Percentiles rank a stretch among this genome's conserved stretches.
phyloP scores from a whole-genome alignment of 1,139 yeast genomes.

The Suhomyces yuchorum region DNA sequence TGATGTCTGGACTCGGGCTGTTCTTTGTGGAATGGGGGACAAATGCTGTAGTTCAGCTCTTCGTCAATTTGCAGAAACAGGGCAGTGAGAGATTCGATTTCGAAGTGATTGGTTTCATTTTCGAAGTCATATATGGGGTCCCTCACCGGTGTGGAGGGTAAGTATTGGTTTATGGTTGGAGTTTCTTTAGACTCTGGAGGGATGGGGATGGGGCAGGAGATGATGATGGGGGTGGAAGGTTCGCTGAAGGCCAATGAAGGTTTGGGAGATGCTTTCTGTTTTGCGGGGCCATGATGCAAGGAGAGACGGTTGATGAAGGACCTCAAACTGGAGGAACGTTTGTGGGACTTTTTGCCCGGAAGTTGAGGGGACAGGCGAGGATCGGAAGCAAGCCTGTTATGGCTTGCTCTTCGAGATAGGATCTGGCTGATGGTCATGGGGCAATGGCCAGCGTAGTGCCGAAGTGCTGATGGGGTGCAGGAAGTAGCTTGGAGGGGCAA shows the following conservation, averaged over 20 bases:
- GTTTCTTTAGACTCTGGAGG: not conserved
- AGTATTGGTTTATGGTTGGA: not conserved
- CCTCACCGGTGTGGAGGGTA: not conserved
- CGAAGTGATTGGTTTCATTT: not conserved
- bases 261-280: constrained; percentile 1
- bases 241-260: not conserved
- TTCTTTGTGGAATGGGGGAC: not conserved
- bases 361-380: not conserved
- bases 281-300: not conserved
- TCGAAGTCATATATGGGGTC: not conserved
- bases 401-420: constrained; percentile 8
- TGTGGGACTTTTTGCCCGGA: not conserved
- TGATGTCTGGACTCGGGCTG: not conserved
- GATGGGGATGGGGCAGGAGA: constrained; percentile 5
- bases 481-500: not conserved
- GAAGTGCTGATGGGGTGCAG: not conserved
- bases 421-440: constrained; percentile 10
- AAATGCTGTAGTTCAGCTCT: not conserved
- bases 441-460: not conserved
- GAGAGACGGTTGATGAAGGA: constrained; percentile 6
- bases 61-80: constrained; percentile 9
- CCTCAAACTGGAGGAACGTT: constrained; percentile 5
- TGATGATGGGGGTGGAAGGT: constrained; percentile 2
- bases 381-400: not conserved
- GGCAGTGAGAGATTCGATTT: constrained; percentile 4